A percentile compares a stretch with the other conserved stretches of the same genome.
phyloP scores from a whole-genome alignment of 106 monocot genomes.

The Dendrobium officinale region DNA sequence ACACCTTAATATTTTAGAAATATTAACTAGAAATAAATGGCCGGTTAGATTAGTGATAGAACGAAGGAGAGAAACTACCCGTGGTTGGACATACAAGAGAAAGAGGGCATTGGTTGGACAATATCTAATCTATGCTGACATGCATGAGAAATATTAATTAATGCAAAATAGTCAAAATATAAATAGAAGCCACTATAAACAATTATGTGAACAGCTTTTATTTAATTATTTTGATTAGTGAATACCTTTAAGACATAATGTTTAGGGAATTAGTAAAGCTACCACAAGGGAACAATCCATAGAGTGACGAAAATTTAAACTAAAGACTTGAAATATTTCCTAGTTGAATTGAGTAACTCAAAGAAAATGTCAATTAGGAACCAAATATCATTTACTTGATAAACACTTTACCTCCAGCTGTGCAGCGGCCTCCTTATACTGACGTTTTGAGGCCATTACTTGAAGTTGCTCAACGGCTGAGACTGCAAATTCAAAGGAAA shows the following conservation, averaged over 20 bases:
- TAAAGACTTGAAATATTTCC: neutral
- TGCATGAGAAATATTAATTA: no score
- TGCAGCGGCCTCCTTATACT: slow-evolving; percentile 96
- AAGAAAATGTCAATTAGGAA: neutral
- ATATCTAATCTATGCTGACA: no score
- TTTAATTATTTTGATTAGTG: no score
- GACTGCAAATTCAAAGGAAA: slow-evolving; percentile 41
- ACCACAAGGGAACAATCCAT: neutral
- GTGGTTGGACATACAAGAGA: no score
- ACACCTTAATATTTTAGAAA: no score
- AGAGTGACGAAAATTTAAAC: neutral
- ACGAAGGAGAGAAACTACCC: no score
- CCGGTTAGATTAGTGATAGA: no score
- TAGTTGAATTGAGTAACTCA: neutral
- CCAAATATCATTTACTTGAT: neutral
- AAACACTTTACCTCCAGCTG: slow-evolving; percentile 79
- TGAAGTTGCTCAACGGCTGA: slow-evolving; percentile 99
- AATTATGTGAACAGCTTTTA: no score
- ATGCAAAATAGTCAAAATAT: no score
- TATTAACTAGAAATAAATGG: no score
- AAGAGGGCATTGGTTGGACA: no score
- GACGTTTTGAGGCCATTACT: slow-evolving; percentile 96
- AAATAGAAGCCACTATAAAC: no score
- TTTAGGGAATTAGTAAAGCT: neutral
- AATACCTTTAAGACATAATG: neutral